Base-by-base conservation (phyloP, 2,329 filamentous ascomycete genomes). In the Tolypocladium album region DNA sequence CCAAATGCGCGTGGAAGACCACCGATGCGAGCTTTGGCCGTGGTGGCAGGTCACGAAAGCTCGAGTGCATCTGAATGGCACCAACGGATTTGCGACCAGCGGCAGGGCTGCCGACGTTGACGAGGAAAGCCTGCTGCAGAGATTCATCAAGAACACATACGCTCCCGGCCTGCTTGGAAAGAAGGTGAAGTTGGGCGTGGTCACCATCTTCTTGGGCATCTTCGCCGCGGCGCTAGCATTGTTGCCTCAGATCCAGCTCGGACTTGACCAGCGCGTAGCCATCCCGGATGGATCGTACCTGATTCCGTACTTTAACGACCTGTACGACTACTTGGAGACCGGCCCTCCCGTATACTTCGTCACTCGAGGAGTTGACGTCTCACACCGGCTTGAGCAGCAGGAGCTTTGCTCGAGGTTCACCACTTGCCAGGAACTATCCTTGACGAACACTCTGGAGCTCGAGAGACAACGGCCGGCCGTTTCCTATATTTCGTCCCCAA, bases 271-370 rank as follows among this genome's bases (percentile, higher is more conserved):
- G 75, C 87, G 94, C 22, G 93, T 97, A 59, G 94, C 94, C 13
- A 89, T 99, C 61, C 94, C 94, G 0, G 90, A 89, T 64, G 92
- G 90, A 68, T 97, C 93, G 1, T 99, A 99, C 71, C 79, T 99
- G 57, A 96, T 99, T 63, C 85, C 89, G 12, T 99, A 96, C 74
- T 99, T 99, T 75, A 92, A 97, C 69, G 94, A 99, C 71, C 79
- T 99, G 38, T 96, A 97, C 71, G 86, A 86, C 61, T 99, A 99
- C 71, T 88, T 97, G 67, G 89, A 92, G 62, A 87, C 87, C 20
- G 95, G 94, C 0, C 93, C 94, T 56, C 94, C 94, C 0, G 92
- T 99, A 9, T 99, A 97, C 73, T 99, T 99, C 72, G 91, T 99
- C 55, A 91, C 92, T 3, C 85, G 87, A 24, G 83, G 88, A 56